Conservation (phyloP, 331 rosid genomes). For the Quercus phellos region DNA sequence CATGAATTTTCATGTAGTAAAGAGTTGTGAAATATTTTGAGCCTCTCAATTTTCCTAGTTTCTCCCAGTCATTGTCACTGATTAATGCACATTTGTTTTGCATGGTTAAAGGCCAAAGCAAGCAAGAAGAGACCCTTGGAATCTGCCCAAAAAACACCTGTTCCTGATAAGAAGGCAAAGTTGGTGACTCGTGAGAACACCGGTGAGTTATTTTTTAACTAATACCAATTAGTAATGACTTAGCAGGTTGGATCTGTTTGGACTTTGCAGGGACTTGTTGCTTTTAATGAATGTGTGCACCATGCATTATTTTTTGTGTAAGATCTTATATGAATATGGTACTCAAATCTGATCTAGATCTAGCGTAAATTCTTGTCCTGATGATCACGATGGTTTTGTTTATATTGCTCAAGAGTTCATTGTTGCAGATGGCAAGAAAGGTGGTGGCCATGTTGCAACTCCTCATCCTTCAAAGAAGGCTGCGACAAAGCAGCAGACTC, state of each 20-base stretch:
- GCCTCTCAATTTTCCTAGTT: neutral
- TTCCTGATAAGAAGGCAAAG: slow-evolving; percentile 49
- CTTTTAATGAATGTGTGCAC: neutral
- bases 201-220: slow-evolving; percentile 34
- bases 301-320: neutral
- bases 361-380: neutral
- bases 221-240: neutral
- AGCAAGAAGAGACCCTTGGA: slow-evolving; percentile 41
- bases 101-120: slow-evolving; percentile 27
- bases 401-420: neutral
- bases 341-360: neutral
- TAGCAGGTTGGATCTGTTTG: neutral
- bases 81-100: neutral
- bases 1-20: no score
- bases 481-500: slow-evolving; percentile 39
- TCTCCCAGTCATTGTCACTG: neutral
- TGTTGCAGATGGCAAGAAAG: slow-evolving; percentile 37
- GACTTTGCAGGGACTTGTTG: neutral
- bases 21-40: no score
- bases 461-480: slow-evolving; percentile 63
- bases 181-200: slow-evolving; percentile 52
- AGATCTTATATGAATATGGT: neutral
- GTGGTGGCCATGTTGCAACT: slow-evolving; percentile 46
- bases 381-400: neutral
- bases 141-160: slow-evolving; percentile 35